Percentiles rank a stretch among this genome's conserved stretches.
Conservation (phyloP, 139 green algal species). For the Haematococcus sp. region DNA sequence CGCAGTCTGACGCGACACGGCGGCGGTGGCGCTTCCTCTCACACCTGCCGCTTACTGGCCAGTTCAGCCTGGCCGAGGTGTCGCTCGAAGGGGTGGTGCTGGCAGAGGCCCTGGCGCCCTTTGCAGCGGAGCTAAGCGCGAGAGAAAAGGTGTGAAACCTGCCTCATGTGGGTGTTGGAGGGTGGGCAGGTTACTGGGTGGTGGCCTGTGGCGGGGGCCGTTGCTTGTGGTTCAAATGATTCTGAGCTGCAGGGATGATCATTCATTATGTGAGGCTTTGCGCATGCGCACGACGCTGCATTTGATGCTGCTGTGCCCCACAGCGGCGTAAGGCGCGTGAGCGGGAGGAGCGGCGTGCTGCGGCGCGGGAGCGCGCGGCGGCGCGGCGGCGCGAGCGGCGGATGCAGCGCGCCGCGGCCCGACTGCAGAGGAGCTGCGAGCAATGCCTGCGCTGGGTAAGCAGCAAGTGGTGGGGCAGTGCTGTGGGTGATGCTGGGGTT, state of each 20-base stretch:
- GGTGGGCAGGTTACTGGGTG: too few relatives aligned
- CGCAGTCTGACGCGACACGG: conserved; percentile 49
- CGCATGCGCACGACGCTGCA: too few relatives aligned
- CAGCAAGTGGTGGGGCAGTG: neutral
- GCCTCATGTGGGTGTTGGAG: too few relatives aligned
- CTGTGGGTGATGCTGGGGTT: too few relatives aligned
- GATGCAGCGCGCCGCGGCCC: conserved; percentile 29
- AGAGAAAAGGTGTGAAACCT: conserved; percentile 36
- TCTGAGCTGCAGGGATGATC: too few relatives aligned
- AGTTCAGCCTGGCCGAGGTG: conserved; percentile 50
- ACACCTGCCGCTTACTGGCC: conserved; percentile 65
- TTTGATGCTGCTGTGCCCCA: too few relatives aligned
- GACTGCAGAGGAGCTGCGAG: conserved; percentile 49
- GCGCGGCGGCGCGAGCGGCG: conserved; percentile 35
- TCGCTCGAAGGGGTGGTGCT: conserved; percentile 49
- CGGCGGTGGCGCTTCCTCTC: conserved; percentile 55
- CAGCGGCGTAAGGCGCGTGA: conserved; percentile 20
- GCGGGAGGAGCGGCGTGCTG: conserved; percentile 23
- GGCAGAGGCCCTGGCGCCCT: conserved; percentile 57
- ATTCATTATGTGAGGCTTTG: too few relatives aligned
- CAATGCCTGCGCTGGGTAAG: conserved; percentile 33
- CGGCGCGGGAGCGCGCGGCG: conserved; percentile 37
- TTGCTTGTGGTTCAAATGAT: too few relatives aligned
- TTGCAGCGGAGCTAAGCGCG: conserved; percentile 61
- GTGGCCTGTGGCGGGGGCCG: too few relatives aligned